Conservation (phyloP, 768 basidiomycete genomes). For the Russula vinacea region DNA sequence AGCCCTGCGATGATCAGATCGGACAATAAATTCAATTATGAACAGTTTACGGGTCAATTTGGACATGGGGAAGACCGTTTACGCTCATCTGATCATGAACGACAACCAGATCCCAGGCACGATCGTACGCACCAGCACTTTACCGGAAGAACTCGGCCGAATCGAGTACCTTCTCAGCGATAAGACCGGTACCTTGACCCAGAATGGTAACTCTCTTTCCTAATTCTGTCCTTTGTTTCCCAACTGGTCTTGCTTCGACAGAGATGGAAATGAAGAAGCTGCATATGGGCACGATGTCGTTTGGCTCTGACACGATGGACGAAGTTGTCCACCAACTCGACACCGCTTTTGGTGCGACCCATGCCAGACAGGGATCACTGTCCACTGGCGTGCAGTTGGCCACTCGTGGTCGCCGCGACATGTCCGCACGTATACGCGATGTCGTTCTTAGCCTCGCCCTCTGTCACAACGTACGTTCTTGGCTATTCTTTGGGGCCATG, state of each 20-base stretch:
- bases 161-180: slow-evolving; percentile 96
- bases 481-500: background rate
- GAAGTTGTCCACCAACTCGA: slow-evolving; percentile 93
- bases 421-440: slow-evolving; percentile 90
- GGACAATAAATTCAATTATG: background rate
- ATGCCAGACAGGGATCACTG: slow-evolving; percentile 53
- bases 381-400: slow-evolving; percentile 81
- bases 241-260: slow-evolving; percentile 35
- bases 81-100: slow-evolving; percentile 92
- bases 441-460: slow-evolving; percentile 90
- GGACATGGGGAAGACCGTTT: slow-evolving; percentile 99
- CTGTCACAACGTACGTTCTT: slow-evolving; percentile 84
- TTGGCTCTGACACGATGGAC: slow-evolving; percentile 97
- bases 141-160: slow-evolving; percentile 93
- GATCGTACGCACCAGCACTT: slow-evolving; percentile 94
- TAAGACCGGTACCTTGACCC: slow-evolving; percentile 96
- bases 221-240: background rate
- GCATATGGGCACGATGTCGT: slow-evolving; percentile 98
- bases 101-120: slow-evolving; percentile 91
- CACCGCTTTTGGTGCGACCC: slow-evolving; percentile 67
- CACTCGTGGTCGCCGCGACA: slow-evolving; percentile 83
- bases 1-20: slow-evolving; percentile 30
- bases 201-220: slow-evolving; percentile 67
- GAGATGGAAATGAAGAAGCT: slow-evolving; percentile 99
- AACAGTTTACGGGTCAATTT: slow-evolving; percentile 93